Conservation (phyloP, 208 protist species). For the Crithidia brevicula region DNA sequence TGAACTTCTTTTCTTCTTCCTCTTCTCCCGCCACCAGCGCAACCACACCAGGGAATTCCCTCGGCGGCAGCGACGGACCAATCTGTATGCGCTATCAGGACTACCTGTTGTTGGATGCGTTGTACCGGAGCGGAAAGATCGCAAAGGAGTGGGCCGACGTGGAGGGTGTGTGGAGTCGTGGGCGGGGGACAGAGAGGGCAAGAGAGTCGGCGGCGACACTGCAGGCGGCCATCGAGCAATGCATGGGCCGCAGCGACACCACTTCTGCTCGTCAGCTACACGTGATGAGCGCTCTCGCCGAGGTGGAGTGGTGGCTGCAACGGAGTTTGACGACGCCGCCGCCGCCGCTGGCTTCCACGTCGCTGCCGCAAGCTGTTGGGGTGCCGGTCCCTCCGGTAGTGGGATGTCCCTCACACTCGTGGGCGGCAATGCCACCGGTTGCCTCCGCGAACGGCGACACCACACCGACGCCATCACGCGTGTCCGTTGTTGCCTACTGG, state of each 20-base stretch:
- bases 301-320: conserved; percentile 30
- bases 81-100: conserved; percentile 31
- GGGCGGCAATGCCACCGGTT: no score
- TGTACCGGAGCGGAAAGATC: neutral
- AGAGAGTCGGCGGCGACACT: neutral
- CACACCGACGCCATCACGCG: no score
- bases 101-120: conserved; percentile 5
- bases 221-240: no score
- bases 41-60: neutral
- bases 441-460: no score
- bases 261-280: neutral
- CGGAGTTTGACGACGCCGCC: no score
- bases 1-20: neutral
- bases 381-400: conserved; percentile 17
- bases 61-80: no score
- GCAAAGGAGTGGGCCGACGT: neutral
- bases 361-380: neutral
- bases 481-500: conserved; percentile 16
- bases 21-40: neutral
- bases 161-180: neutral
- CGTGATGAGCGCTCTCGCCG: conserved; percentile 21
- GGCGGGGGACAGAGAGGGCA: neutral
- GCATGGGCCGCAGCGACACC: neutral
- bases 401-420: conserved; percentile 17
- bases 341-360: neutral